Percentiles rank a stretch among this genome's conserved stretches.
These are phyloP conservation scores for Monosporascus cannonballus DNA, from an alignment of 2,329 filamentous ascomycete genomes.

Conservation along the genomic window DNA sequence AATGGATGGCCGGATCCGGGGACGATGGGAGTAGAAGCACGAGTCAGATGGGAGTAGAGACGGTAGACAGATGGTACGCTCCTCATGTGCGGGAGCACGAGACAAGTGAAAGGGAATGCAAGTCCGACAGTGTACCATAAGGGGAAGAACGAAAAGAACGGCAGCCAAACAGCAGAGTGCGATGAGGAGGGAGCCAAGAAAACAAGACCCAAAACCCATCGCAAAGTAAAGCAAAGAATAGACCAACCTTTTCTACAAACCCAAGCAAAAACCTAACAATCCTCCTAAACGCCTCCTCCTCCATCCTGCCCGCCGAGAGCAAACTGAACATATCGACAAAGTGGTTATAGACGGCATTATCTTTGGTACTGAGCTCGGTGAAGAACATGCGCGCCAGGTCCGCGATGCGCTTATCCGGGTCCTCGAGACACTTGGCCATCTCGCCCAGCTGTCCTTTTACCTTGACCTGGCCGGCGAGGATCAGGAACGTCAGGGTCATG, in stretches of 20 bases:
- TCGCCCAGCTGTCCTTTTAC: conserved; percentile 97
- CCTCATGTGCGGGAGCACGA: too few species aligned
- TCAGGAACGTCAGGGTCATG: conserved; percentile 97
- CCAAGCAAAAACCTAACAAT: conserved; percentile 91
- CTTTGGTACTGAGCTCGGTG: conserved; percentile 92
- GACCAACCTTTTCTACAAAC: conserved; percentile 81
- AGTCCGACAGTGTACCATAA: background rate
- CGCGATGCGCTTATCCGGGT: conserved; percentile 88
- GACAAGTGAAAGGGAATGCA: background rate
- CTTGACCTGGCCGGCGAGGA: conserved; percentile 95
- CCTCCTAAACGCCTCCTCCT: conserved; percentile 78
- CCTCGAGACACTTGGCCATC: conserved; percentile 98
- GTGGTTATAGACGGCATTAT: conserved; percentile 98
- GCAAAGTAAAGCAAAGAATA: too few species aligned
- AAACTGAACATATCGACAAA: conserved; percentile 99
- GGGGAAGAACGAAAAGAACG: background rate
- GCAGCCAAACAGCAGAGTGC: too few species aligned
- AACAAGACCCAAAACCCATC: conserved; percentile 33
- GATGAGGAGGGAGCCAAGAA: background rate
- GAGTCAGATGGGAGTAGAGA: background rate
- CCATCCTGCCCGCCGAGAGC: conserved; percentile 76
- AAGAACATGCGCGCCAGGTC: conserved; percentile 98
- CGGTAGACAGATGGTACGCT: too few species aligned
- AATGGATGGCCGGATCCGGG: too few species aligned
- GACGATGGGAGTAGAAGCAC: conserved; percentile 5